Percentiles rank a stretch among this genome's conserved stretches.
These are phyloP conservation scores for Thielaviopsis populi DNA, from an alignment of 2,329 filamentous ascomycete species.

Conservation along the genomic window DNA sequence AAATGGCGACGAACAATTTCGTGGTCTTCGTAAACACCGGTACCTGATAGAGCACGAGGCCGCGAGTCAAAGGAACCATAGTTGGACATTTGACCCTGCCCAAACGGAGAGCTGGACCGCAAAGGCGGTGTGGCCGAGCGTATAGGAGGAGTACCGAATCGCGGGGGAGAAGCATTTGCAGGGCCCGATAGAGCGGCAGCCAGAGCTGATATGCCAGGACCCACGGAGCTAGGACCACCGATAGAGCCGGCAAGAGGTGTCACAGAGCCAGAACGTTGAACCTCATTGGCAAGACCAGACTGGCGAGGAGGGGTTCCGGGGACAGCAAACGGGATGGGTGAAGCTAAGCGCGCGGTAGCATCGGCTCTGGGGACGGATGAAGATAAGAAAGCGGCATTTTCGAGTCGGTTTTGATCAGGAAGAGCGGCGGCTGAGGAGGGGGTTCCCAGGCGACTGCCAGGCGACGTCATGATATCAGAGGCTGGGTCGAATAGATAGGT, in stretches of 20 bases:
- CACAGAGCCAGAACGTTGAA: constrained; percentile 29
- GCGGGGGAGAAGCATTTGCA: constrained; percentile 52
- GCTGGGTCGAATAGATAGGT: background rate
- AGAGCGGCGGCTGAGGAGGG: constrained; percentile 4
- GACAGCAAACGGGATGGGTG: constrained; percentile 35
- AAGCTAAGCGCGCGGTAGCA: constrained; percentile 39
- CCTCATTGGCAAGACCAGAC: constrained; percentile 21
- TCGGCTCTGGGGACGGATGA: constrained; percentile 14
- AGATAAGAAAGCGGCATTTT: constrained; percentile 8
- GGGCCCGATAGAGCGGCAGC: constrained; percentile 73
- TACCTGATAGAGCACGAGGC: constrained; percentile 40
- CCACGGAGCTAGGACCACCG: constrained; percentile 47
- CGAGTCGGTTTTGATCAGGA: constrained; percentile 1
- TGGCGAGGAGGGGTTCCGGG: constrained; percentile 32
- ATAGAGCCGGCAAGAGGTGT: constrained; percentile 32
- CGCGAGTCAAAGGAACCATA: constrained; percentile 77
- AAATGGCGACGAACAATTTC: constrained; percentile 84
- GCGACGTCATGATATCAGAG: constrained; percentile 11
- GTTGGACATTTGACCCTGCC: constrained; percentile 31
- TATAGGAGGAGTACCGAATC: constrained; percentile 50
- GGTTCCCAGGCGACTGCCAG: constrained; percentile 7
- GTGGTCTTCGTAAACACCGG: constrained; percentile 57
- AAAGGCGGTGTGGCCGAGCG: constrained; percentile 42
- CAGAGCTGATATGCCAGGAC: constrained; percentile 74
- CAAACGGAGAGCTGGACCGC: constrained; percentile 25